Conservation (phyloP, 2,329 filamentous ascomycete species). For the Conoideocrella luteorostrata region DNA sequence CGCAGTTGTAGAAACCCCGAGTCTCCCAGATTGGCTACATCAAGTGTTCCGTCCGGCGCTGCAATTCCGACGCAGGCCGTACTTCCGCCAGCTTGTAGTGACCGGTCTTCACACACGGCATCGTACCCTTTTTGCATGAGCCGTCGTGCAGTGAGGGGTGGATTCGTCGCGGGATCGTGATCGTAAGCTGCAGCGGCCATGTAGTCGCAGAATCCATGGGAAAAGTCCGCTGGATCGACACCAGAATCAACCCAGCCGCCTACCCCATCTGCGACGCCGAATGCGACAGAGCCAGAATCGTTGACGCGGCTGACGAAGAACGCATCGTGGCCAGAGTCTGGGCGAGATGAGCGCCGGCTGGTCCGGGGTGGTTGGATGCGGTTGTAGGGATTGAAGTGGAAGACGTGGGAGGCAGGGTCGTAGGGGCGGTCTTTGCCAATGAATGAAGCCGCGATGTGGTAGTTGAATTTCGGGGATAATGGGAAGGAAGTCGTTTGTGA, state of each 20-base stretch:
- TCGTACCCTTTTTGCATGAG: slow-evolving; percentile 84
- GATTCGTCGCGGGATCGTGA: slow-evolving; percentile 33
- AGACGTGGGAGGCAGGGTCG: slow-evolving; percentile 61
- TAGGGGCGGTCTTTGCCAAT: slow-evolving; percentile 65
- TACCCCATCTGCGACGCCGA: slow-evolving; percentile 90
- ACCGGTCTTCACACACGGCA: slow-evolving; percentile 65
- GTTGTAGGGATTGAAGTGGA: slow-evolving; percentile 64
- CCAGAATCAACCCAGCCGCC: slow-evolving; percentile 92
- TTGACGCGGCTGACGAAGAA: slow-evolving; percentile 88
- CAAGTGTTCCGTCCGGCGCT: slow-evolving; percentile 64
- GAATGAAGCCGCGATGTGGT: slow-evolving; percentile 68
- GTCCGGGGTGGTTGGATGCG: slow-evolving; percentile 44
- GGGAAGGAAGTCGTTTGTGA: slow-evolving; percentile 14
- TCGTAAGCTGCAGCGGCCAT: slow-evolving; percentile 74
- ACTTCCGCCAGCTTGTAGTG: slow-evolving; percentile 76
- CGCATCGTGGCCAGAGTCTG: slow-evolving; percentile 85
- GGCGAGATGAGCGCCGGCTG: slow-evolving; percentile 40
- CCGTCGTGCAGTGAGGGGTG: slow-evolving; percentile 52
- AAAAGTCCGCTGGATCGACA: slow-evolving; percentile 91
- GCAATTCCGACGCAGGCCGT: slow-evolving; percentile 86
- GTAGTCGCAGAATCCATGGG: slow-evolving; percentile 85
- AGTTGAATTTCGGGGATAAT: slow-evolving; percentile 45
- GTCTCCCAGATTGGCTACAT: slow-evolving; percentile 92
- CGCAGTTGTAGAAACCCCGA: slow-evolving; percentile 87
- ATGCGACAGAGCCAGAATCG: slow-evolving; percentile 63